Evolutionary conservation across 257 asterid genomes (phyloP).

Genomic region (Plantago major): DNA sequence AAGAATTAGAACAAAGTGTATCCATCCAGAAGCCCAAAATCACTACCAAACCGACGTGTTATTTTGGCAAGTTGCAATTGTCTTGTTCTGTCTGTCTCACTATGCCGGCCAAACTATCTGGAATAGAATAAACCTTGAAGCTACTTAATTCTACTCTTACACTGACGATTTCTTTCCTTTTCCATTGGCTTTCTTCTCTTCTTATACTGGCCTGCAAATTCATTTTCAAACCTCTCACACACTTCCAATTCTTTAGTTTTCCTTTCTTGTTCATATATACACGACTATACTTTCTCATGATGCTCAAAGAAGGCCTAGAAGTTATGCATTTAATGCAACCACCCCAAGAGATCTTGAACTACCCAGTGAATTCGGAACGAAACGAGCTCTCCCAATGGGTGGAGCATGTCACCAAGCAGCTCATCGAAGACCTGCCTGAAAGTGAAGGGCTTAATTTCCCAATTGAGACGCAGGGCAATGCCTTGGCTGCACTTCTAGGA

Average conservation of each 20-base stretch:
- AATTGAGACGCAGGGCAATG: constrained; percentile 3
- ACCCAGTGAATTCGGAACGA: constrained; percentile 23
- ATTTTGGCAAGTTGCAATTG: constrained; percentile 34
- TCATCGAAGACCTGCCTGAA: constrained; percentile 53
- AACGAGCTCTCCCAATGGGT: constrained; percentile 68
- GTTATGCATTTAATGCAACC: constrained; percentile 36
- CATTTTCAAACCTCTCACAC: constrained; percentile 23
- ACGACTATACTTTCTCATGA: constrained; percentile 3
- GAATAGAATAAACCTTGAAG: constrained; percentile 14
- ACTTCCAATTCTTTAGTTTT: background rate
- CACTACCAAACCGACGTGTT: constrained; percentile 45
- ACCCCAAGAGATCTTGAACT: constrained; percentile 35
- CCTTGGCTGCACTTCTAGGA: constrained; percentile 26
- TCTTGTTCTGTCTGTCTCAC: constrained; percentile 43
- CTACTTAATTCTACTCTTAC: constrained; percentile 4
- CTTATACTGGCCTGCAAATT: constrained; percentile 31
- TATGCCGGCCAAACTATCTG: constrained; percentile 64
- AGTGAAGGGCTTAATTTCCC: constrained; percentile 11
- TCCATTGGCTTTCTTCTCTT: constrained; percentile 24
- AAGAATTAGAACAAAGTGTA: too few relatives aligned
- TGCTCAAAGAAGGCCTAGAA: constrained; percentile 31
- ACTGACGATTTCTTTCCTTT: constrained; percentile 25
- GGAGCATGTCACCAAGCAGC: constrained; percentile 56
- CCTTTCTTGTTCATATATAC: background rate
- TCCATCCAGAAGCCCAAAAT: constrained; percentile 17